A percentile compares a stretch with the other conserved stretches of the same genome.
Conservation (phyloP, 2,329 filamentous ascomycete species). For the Anthostomella pinea region DNA sequence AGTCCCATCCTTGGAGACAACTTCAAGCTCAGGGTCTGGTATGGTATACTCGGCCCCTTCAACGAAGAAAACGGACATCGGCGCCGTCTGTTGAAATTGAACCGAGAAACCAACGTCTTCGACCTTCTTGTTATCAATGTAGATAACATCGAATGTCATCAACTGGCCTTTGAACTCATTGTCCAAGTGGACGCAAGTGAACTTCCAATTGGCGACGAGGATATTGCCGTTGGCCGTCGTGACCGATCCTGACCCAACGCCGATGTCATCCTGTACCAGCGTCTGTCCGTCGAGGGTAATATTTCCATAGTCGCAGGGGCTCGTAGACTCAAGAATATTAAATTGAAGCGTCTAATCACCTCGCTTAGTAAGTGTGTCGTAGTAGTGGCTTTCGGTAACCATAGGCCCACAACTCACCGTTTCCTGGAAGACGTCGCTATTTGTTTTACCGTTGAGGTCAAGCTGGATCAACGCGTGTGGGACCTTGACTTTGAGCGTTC, state of each 20-base stretch:
- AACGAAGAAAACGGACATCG: constrained; percentile 41
- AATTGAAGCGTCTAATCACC: constrained; percentile 36
- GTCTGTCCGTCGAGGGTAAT: constrained; percentile 45
- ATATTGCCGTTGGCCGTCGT: constrained; percentile 35
- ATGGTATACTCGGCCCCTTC: constrained; percentile 38
- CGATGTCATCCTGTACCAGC: constrained; percentile 38
- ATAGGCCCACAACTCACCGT: constrained; percentile 22
- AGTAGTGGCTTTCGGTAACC: constrained; percentile 20
- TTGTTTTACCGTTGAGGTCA: constrained; percentile 16
- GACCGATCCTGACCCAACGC: constrained; percentile 42
- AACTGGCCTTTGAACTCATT: constrained; percentile 41
- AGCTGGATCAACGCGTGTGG: constrained; percentile 28
- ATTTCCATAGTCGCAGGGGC: constrained; percentile 46
- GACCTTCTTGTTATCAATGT: constrained; percentile 40
- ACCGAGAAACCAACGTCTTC: constrained; percentile 40
- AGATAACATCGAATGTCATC: constrained; percentile 42
- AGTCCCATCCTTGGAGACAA: constrained; percentile 17
- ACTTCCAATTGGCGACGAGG: constrained; percentile 45
- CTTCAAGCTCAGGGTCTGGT: constrained; percentile 15
- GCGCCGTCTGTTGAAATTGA: constrained; percentile 45
- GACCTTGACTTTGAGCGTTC: constrained; percentile 9
- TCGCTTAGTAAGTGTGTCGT: constrained; percentile 12
- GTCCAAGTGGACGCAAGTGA: constrained; percentile 43
- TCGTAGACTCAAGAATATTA: constrained; percentile 42
- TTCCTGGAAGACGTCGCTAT: constrained; percentile 16